A percentile compares a stretch with the other conserved stretches of the same genome.
Evolutionary conservation across 1,284 basidiomycete species (phyloP).

Genomic region (Bjerkandera adusta): DNA sequence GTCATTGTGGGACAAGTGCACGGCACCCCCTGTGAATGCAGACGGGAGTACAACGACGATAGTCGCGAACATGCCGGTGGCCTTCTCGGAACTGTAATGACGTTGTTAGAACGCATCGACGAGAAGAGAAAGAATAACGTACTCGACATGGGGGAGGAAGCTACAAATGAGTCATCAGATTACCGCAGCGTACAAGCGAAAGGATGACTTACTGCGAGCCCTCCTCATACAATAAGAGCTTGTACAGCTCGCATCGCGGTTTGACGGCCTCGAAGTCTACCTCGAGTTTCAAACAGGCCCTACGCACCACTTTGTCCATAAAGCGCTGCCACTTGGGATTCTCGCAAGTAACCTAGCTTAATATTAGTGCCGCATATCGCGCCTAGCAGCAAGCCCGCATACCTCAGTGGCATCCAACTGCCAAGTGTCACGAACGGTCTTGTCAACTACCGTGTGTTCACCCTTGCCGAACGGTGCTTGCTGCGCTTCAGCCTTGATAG

Average conservation of each 20-base stretch:
- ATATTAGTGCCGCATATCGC: neutral
- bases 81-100: slow-evolving; percentile 35
- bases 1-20: slow-evolving; percentile 36
- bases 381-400: neutral
- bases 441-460: slow-evolving; percentile 26
- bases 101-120: neutral
- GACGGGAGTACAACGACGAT: slow-evolving; percentile 43
- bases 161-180: slow-evolving; percentile 1
- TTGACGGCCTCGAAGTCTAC: slow-evolving; percentile 14
- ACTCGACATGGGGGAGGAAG: slow-evolving; percentile 11
- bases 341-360: slow-evolving; percentile 18
- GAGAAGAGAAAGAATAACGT: neutral
- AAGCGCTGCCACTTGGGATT: slow-evolving; percentile 22
- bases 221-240: slow-evolving; percentile 42
- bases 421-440: slow-evolving; percentile 28
- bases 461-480: slow-evolving; percentile 31
- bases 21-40: slow-evolving; percentile 38
- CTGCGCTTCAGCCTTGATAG: slow-evolving; percentile 26
- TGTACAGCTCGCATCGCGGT: slow-evolving; percentile 39
- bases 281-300: slow-evolving; percentile 27
- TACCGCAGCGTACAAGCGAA: neutral
- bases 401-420: slow-evolving; percentile 25
- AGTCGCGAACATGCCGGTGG: slow-evolving; percentile 43
- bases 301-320: slow-evolving; percentile 14
- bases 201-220: slow-evolving; percentile 42